Percentiles rank a stretch among this genome's conserved stretches.
Conservation (phyloP, 495 filamentous ascomycete genomes). For the Amniculicola lignicola region DNA sequence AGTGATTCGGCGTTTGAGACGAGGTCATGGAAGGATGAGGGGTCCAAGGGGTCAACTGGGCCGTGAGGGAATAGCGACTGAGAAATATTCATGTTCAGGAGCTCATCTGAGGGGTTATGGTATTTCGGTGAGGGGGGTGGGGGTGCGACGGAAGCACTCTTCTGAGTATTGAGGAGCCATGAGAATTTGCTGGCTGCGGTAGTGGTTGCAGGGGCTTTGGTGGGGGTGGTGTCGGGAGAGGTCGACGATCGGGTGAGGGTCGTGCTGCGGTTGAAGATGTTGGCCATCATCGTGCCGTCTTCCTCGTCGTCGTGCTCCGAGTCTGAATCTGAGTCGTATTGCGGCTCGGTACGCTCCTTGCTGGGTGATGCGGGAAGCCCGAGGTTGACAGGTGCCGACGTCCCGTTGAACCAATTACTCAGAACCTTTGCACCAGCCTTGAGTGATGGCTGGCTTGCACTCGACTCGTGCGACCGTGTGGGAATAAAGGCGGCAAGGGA, state of each 20-base stretch:
- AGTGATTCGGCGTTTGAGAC: conserved; percentile 65
- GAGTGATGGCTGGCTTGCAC: conserved; percentile 25
- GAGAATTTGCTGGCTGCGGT: conserved; percentile 24
- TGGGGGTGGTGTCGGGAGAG: conserved; percentile 2
- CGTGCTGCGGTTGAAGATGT: conserved; percentile 24
- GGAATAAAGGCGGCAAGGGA: conserved; percentile 32
- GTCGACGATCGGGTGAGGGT: conserved; percentile 15
- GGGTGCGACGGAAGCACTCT: conserved; percentile 31
- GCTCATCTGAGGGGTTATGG: conserved; percentile 51
- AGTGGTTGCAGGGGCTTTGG: background rate
- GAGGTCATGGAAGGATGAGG: conserved; percentile 67
- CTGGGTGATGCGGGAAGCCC: conserved; percentile 24
- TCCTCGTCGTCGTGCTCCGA: conserved; percentile 24
- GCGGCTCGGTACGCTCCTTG: too few relatives aligned
- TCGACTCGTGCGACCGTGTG: conserved; percentile 13
- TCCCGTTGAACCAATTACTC: conserved; percentile 31
- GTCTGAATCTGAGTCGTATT: conserved; percentile 5
- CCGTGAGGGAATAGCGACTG: conserved; percentile 60
- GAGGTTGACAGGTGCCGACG: conserved; percentile 27
- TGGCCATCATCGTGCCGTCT: conserved; percentile 22
- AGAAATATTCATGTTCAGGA: conserved; percentile 62
- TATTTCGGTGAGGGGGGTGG: conserved; percentile 57
- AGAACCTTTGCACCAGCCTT: conserved; percentile 25
- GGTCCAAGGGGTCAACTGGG: conserved; percentile 54
- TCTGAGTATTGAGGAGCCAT: conserved; percentile 30